A percentile compares a stretch with the other conserved stretches of the same genome.
phyloP scores from a whole-genome alignment of 768 basidiomycete genomes.

The Phaeotremella fagi region DNA sequence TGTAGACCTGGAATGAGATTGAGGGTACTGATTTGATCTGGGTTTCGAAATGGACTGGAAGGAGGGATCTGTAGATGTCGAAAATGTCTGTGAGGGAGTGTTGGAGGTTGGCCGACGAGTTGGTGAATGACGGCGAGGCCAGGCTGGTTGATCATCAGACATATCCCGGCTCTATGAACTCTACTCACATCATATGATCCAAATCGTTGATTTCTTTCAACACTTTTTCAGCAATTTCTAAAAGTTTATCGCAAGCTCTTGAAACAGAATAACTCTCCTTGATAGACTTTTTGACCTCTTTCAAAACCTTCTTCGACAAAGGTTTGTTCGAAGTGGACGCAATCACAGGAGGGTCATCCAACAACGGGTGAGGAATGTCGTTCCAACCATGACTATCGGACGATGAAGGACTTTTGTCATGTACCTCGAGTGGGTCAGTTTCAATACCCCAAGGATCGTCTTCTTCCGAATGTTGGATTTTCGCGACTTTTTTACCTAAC shows the following conservation, averaged over 20 bases:
- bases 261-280: constrained; percentile 32
- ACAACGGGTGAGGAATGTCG: constrained; percentile 1
- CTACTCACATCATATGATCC: constrained; percentile 37
- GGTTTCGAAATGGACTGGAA: constrained; percentile 60
- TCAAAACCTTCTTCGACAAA: constrained; percentile 12
- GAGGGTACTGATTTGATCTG: constrained; percentile 55
- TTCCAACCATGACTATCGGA: constrained; percentile 16
- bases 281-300: constrained; percentile 18
- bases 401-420: background rate
- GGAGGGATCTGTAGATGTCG: constrained; percentile 73
- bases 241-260: constrained; percentile 25
- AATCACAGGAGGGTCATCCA: background rate
- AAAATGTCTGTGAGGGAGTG: constrained; percentile 63
- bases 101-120: constrained; percentile 51
- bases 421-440: background rate
- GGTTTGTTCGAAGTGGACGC: background rate
- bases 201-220: constrained; percentile 52
- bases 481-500: constrained; percentile 39
- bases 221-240: constrained; percentile 26
- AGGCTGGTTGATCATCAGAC: constrained; percentile 1
- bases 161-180: background rate
- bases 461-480: constrained; percentile 16
- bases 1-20: constrained; percentile 68
- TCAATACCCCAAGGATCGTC: constrained; percentile 17
- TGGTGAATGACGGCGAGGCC: constrained; percentile 51